Percentiles rank a stretch among this genome's conserved stretches.
Conservation (phyloP, 164 flowering plant genomes). For the Dillenia suffruticosa region DNA sequence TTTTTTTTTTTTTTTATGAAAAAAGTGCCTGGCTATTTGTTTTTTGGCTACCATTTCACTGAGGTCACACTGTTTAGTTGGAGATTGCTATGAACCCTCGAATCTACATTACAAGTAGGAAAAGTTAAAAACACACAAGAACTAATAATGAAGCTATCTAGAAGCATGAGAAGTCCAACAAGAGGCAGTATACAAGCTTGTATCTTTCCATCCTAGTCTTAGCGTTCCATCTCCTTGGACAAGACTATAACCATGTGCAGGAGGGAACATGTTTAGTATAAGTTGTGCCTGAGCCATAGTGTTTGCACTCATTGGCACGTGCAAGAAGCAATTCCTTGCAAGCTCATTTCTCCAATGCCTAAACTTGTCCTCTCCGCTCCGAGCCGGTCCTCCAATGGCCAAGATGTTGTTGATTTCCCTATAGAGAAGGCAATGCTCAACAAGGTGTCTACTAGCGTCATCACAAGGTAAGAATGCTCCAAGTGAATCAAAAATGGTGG, state of each 20-base stretch:
- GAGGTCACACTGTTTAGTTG: neutral
- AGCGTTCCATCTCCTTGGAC: constrained; percentile 59
- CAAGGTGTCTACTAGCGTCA: constrained; percentile 32
- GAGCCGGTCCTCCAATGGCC: constrained; percentile 68
- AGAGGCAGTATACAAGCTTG: constrained; percentile 69
- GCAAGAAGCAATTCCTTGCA: constrained; percentile 29
- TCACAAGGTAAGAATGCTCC: constrained; percentile 38
- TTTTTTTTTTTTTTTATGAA: too few relatives aligned
- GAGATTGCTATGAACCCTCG: neutral
- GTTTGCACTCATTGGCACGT: constrained; percentile 55
- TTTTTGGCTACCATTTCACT: neutral
- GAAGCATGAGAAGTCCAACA: constrained; percentile 52
- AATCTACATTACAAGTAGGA: too few relatives aligned
- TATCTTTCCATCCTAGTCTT: constrained; percentile 74
- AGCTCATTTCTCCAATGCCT: constrained; percentile 52
- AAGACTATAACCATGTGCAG: constrained; percentile 60
- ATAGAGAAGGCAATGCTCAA: constrained; percentile 46
- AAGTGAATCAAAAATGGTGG: constrained; percentile 61
- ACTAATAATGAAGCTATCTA: constrained; percentile 2
- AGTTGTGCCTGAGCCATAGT: constrained; percentile 72
- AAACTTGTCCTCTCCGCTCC: constrained; percentile 72
- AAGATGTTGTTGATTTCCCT: constrained; percentile 57
- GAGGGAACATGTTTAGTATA: constrained; percentile 62
- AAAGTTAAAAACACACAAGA: neutral
- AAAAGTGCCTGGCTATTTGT: neutral